phyloP scores from a whole-genome alignment of 495 filamentous ascomycete species.

The Neurospora sp. region DNA sequence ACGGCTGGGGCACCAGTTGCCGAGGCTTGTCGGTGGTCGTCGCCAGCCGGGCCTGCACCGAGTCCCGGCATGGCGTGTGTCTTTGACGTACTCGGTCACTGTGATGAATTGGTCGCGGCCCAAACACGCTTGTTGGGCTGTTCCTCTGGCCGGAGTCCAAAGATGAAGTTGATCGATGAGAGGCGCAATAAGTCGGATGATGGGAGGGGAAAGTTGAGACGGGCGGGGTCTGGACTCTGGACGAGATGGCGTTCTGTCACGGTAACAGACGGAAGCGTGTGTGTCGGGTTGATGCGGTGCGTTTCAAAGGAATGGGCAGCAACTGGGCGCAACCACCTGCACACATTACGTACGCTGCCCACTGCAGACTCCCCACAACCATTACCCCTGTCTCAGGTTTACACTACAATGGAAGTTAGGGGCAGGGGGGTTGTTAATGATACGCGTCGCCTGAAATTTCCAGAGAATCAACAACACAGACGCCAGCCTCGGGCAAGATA shows the following conservation, averaged over 20 bases:
- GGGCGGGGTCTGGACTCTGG: neutral
- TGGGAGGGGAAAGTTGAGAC: neutral
- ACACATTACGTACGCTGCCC: neutral
- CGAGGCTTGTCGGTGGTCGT: constrained; percentile 6
- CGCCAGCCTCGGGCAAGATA: too few relatives aligned
- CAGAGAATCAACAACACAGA: too few relatives aligned
- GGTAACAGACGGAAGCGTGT: neutral
- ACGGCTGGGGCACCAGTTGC: neutral
- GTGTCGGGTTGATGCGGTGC: neutral
- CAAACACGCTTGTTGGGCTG: neutral
- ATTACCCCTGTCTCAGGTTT: neutral
- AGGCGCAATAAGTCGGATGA: neutral
- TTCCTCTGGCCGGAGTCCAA: neutral
- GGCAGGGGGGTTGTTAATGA: neutral
- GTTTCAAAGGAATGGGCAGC: neutral
- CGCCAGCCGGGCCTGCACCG: constrained; percentile 17
- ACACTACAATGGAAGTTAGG: neutral
- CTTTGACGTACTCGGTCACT: neutral
- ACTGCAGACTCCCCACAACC: neutral
- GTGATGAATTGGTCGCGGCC: neutral
- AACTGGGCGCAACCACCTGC: neutral
- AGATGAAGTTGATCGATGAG: neutral
- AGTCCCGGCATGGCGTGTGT: constrained; percentile 14
- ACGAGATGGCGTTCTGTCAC: neutral
- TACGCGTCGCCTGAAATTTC: too few relatives aligned